Evolutionary conservation across 345 rosid genomes (phyloP).

Genomic region (Hypericum androsaemum): DNA sequence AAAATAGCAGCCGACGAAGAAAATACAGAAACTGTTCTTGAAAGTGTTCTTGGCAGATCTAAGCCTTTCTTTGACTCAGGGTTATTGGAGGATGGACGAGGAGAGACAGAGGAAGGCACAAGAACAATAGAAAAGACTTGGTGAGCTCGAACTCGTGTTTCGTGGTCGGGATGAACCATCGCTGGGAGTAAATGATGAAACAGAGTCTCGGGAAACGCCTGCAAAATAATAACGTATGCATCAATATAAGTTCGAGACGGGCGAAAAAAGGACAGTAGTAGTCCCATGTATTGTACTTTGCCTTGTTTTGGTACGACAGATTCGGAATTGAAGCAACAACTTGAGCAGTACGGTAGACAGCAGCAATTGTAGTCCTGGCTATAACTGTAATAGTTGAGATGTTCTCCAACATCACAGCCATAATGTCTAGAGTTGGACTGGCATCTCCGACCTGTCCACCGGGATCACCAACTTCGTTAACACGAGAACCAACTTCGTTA

Average conservation of each 20-base stretch:
- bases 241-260: background rate
- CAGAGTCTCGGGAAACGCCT: slow-evolving; percentile 94
- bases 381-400: slow-evolving; percentile 61
- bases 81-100: slow-evolving; percentile 39
- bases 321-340: slow-evolving; percentile 79
- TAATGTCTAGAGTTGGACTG: slow-evolving; percentile 76
- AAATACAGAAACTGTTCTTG: slow-evolving; percentile 91
- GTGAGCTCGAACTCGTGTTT: slow-evolving; percentile 86
- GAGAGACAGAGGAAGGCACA: slow-evolving; percentile 78
- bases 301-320: slow-evolving; percentile 77
- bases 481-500: background rate
- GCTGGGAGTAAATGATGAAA: slow-evolving; percentile 90
- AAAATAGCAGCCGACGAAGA: slow-evolving; percentile 98
- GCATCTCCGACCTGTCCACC: slow-evolving; percentile 82
- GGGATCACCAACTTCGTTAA: slow-evolving; percentile 15
- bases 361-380: slow-evolving; percentile 64
- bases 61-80: slow-evolving; percentile 39
- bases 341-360: slow-evolving; percentile 92
- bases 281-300: slow-evolving; percentile 11
- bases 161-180: slow-evolving; percentile 94
- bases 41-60: slow-evolving; percentile 62
- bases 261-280: slow-evolving; percentile 6
- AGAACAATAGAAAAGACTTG: slow-evolving; percentile 87
- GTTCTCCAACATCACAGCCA: slow-evolving; percentile 90
- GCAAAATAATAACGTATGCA: slow-evolving; percentile 14